Conservation (phyloP, 148 eudicot genomes). For the Silene latifolia region DNA sequence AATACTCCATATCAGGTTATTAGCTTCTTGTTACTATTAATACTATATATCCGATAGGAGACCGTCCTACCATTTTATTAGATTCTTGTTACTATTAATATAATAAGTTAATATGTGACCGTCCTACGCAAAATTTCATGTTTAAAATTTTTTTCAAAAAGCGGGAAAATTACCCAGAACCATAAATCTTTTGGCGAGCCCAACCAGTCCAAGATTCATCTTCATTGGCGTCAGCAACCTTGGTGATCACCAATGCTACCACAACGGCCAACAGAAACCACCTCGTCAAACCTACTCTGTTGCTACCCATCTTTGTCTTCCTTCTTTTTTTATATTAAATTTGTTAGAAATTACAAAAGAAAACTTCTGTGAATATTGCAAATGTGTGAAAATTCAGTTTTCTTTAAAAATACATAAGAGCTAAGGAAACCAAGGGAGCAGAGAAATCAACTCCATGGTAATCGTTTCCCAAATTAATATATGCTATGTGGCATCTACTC, state of each 20-base stretch:
- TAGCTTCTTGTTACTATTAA: too few species aligned
- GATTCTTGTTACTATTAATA: too few species aligned
- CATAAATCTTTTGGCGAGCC: neutral
- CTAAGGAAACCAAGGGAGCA: conserved; percentile 6
- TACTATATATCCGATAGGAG: too few species aligned
- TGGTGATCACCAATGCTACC: conserved; percentile 14
- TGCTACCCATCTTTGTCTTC: conserved; percentile 10
- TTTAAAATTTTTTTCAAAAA: neutral
- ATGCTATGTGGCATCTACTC: neutral
- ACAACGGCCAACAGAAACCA: conserved; percentile 14
- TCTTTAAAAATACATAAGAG: neutral
- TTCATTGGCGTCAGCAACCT: conserved; percentile 9
- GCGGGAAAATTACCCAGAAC: conserved; percentile 2
- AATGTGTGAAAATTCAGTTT: neutral
- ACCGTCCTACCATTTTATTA: too few species aligned
- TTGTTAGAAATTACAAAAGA: neutral
- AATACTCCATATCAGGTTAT: too few species aligned
- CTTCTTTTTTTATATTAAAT: neutral
- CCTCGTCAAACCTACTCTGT: neutral
- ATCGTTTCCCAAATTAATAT: neutral
- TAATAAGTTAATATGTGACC: too few species aligned
- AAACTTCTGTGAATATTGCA: neutral
- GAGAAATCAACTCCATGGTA: conserved; percentile 18
- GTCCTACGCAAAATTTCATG: neutral
- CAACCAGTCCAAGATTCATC: conserved; percentile 16